A percentile compares a stretch with the other conserved stretches of the same genome.
phyloP scores from a whole-genome alignment of 371 early-diverging fungal genomes.

The Synchytrium microbalum region DNA sequence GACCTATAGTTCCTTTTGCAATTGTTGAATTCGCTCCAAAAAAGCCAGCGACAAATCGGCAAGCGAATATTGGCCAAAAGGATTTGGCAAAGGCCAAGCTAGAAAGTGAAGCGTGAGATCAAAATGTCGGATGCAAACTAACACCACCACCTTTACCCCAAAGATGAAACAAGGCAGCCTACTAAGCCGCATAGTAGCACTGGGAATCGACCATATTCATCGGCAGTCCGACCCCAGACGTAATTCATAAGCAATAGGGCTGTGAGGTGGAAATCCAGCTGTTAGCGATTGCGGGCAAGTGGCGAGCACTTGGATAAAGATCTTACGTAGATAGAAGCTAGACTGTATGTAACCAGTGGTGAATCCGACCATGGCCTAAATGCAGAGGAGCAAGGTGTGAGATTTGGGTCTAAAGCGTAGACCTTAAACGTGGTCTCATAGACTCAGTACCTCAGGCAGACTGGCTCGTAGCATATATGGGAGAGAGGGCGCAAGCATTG shows the following conservation, averaged over 20 bases:
- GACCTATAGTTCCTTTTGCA: constrained; percentile 36
- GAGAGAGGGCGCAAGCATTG: constrained; percentile 28
- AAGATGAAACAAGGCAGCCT: no score
- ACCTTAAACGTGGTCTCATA: no score
- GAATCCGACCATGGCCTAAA: background rate
- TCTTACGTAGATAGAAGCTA: background rate
- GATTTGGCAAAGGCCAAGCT: constrained; percentile 11
- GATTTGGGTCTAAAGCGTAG: no score
- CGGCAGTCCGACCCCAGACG: constrained; percentile 27
- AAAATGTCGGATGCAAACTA: no score
- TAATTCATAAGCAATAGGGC: constrained; percentile 36
- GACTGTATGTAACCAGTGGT: background rate
- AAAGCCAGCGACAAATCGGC: constrained; percentile 38
- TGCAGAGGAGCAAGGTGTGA: no score
- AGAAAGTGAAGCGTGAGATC: background rate
- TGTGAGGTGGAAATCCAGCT: no score
- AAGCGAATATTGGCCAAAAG: constrained; percentile 18
- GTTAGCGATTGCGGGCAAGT: no score
- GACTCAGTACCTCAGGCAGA: constrained; percentile 6
- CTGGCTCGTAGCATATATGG: constrained; percentile 28
- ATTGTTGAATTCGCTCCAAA: constrained; percentile 41
- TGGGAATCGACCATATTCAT: background rate
- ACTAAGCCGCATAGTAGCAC: background rate
- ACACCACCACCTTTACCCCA: no score
- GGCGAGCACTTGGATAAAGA: no score